Evolutionary conservation across 257 asterid genomes (phyloP), one percentile per base, ranked within the genome.

Genomic region (Solanum corneliomulleri): DNA sequence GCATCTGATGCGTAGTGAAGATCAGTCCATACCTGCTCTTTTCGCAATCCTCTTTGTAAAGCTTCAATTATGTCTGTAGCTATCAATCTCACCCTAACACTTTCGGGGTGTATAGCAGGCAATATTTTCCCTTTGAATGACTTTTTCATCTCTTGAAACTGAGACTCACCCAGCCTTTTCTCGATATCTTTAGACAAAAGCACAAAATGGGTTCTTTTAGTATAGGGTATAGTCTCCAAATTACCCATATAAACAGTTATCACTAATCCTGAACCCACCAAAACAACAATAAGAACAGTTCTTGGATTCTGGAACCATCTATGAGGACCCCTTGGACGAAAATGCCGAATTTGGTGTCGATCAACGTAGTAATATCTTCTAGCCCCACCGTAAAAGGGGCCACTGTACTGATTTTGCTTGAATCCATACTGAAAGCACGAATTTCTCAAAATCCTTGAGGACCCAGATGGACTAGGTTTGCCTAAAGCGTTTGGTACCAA

Each of bases 21-120:
- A 89, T 97, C 99, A 90, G 92, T 93, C 98, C 98, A 96, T 10
- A 93, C 94, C 49, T 92, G 92, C 45, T 95, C 98, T 86, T 94
- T 94, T 39, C 90, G 92, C 92, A 96, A 86, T 31, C 99, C 99
- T 89, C 92, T 95, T 91, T 95, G 93, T 87, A 97, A 87, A 37
- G 98, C 97, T 86, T 89, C 94, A 35, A 97, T 95, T 88, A 96
- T 90, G 3, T 95, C 96, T 80, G 89, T 89, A 18, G 99, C 91
- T 69, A 97, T 93, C 68, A 90, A 70, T 64, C 94, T 95, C 69
- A 97, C 92, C 91, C 99, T 90, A 64, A 96, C 94, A 86, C 97
- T 95, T 58, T 94, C 97, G 1, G 99, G 99, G 87, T 97, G 99
- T 49, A 97, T 93, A 4, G 99, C 92, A 21, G 99, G 99, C 83